Percentiles rank a stretch among this genome's conserved stretches.
phyloP scores from a whole-genome alignment of 2,329 filamentous ascomycete species.

The Cercospora sp. region DNA sequence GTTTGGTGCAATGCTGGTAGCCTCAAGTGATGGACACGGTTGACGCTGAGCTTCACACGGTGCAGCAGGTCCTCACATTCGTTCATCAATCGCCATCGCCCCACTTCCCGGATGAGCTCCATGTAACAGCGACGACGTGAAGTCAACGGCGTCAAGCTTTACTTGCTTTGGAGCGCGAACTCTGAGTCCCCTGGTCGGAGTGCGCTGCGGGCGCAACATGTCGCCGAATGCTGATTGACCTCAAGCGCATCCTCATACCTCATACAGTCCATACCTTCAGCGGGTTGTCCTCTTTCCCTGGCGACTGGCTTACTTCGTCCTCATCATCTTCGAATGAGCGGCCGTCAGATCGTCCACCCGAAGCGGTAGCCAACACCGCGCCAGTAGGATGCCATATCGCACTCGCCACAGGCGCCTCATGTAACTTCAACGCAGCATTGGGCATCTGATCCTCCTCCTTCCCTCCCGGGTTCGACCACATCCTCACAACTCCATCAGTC shows the following conservation, averaged over 20 bases:
- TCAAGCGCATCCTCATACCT: neutral
- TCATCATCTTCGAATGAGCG: neutral
- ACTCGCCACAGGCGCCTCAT: slow-evolving; percentile 51
- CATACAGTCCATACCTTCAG: slow-evolving; percentile 5
- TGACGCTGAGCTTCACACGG: neutral
- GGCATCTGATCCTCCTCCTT: slow-evolving; percentile 45
- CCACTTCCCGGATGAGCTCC: neutral
- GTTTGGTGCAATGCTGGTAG: neutral
- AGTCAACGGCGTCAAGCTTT: neutral
- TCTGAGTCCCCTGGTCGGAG: neutral
- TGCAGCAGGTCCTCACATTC: neutral
- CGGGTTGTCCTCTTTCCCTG: neutral
- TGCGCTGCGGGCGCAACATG: neutral
- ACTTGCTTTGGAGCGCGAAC: neutral
- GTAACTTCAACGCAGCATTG: slow-evolving; percentile 46
- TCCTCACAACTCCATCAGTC: slow-evolving; percentile 51
- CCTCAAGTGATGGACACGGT: neutral
- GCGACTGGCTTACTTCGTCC: neutral
- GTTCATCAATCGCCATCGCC: too few species aligned
- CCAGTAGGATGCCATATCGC: slow-evolving; percentile 50
- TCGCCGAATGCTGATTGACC: neutral
- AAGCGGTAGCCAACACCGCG: slow-evolving; percentile 52
- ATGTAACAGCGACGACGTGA: neutral
- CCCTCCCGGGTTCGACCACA: slow-evolving; percentile 51
- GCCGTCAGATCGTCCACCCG: slow-evolving; percentile 37